Base-by-base conservation (phyloP, 2,329 filamentous ascomycete genomes). In the Fusarium nurragi region DNA sequence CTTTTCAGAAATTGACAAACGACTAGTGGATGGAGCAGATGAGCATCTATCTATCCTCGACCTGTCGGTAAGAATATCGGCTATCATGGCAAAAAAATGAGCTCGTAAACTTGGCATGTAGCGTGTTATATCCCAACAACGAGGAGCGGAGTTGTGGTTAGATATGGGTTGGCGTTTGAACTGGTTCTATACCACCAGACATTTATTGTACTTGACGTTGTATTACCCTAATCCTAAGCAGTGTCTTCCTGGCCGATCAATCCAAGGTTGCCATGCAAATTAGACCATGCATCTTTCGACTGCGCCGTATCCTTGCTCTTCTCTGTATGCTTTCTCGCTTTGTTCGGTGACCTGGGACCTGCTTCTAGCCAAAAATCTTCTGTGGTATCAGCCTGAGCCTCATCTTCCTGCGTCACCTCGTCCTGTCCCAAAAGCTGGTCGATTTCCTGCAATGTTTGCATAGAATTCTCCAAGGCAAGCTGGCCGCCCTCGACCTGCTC, bases 1-100 rank as follows among this genome's bases (percentile, higher is more conserved):
- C 5, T 99, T 99, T 74, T 97, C 94, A 1, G 94, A 98, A 77
- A 85, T 94, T 25, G 95, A 99, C 75, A 98, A 98, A 83, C 86
- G 95, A 66, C 79, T 99, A 43, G 90, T 97, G 7, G 96, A 99
- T 77, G 95, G 95, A 10, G 91, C 94, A 4, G 95, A 99, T 74
- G 95, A 99, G 79, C 94, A 99, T 75, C 81, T 99, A 22, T 93
- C 92, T 1, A 90, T 98, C 58, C 80, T 99, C 28, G 94, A 99
- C 76, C 75, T 98, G 66, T 85, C 90, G 8, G 82, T 98, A 73
- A 88, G 92, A 72, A 90, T 97, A 79, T 92, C 92, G 0, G 86
- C 86, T 26, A 88, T 95, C 56, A 74, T 97, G 75, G 83, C 81
- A 38, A 81, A 81, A 38, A 77, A 76, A 67, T 79, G 40, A 69